Evolutionary conservation across 1,139 yeast genomes (phyloP).

Genomic region (Saccharomyces hybrid): DNA sequence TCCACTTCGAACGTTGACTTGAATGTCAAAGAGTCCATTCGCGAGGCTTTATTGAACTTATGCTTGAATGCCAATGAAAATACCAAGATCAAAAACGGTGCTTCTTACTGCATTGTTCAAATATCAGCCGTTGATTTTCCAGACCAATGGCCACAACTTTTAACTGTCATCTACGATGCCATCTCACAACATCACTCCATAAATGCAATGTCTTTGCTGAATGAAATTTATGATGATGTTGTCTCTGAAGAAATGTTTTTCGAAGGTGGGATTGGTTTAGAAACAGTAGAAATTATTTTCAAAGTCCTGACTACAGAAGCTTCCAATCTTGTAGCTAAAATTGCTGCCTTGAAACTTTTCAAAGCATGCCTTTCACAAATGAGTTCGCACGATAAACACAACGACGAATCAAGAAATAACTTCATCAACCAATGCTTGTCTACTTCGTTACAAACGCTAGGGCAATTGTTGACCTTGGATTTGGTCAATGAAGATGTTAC

Average conservation of each 20-base stretch:
- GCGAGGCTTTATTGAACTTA: conserved; percentile 45
- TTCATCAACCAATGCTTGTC: conserved; percentile 10
- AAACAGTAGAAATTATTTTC: conserved; percentile 42
- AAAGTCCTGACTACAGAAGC: conserved; percentile 33
- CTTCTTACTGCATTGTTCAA: conserved; percentile 71
- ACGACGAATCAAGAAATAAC: conserved; percentile 14
- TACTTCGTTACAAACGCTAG: conserved; percentile 13
- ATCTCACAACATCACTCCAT: conserved; percentile 35
- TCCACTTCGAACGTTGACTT: conserved; percentile 55
- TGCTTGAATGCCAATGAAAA: conserved; percentile 40
- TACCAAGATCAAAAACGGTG: conserved; percentile 58
- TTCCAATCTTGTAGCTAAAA: conserved; percentile 36
- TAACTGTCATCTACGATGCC: conserved; percentile 41
- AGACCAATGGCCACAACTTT: conserved; percentile 84
- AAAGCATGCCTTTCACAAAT: conserved; percentile 46
- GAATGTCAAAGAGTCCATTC: conserved; percentile 36
- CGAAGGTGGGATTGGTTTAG: conserved; percentile 57
- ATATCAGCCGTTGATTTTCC: conserved; percentile 89
- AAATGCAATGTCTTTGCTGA: conserved; percentile 65
- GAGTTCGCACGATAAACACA: conserved; percentile 43
- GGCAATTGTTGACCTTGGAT: conserved; percentile 11
- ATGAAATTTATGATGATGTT: conserved; percentile 77
- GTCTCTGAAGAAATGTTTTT: conserved; percentile 83
- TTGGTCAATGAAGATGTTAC: conserved; percentile 2
- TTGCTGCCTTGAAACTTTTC: conserved; percentile 45